Base-by-base conservation (phyloP, 176 grass and related monocot species). In the Musa itinerans region DNA sequence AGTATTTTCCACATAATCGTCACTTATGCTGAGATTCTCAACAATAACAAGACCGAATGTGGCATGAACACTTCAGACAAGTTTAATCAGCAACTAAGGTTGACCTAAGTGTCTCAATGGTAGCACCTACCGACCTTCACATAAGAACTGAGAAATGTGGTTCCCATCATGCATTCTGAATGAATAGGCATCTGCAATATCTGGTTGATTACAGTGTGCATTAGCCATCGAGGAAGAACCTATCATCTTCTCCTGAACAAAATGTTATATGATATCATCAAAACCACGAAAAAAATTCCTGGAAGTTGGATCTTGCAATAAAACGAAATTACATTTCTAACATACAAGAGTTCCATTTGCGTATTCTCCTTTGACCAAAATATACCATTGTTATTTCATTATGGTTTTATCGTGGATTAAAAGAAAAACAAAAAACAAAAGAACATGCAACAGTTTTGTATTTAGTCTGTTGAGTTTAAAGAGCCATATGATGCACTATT, bases 241-340 rank as follows among this genome's bases (percentile, higher is more conserved):
- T 21, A 77, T 26, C 80, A 89, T 89, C 80, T 89, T 91, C 9
- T 91, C 90, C 84, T 91, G 82, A 78, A 93, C 81, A 85, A 59
- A 9, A 1, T 19, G 24, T 58, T 14, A 57, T 23, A 74, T 34
- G 16, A 34, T 21, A 15, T 50, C 11, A 50, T n/a, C 51, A 19
- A 74, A 5, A 14, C 1, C 14, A 11, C 11, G 8, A 23, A 75
- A 12, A 71, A 63, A 8, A 63, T 73, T 63, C 63, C 71, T 51
- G 73, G 71, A 75, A 22, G 55, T 43, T 79, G 9, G 29, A 58
- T n/a, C 16, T 50, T 72, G 81, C 20, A 20, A 23, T 6, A 2
- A 20, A 20, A 21, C 22, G 4, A 61, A 8, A 61, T 61, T 61
- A 4, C 19, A 57, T 57, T 16, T 16, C 17, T 19, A 62, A n/a